Evolutionary conservation across 768 basidiomycete species (phyloP), one percentile per base, ranked within the genome.

Genomic region (Lactarius trivialis): DNA sequence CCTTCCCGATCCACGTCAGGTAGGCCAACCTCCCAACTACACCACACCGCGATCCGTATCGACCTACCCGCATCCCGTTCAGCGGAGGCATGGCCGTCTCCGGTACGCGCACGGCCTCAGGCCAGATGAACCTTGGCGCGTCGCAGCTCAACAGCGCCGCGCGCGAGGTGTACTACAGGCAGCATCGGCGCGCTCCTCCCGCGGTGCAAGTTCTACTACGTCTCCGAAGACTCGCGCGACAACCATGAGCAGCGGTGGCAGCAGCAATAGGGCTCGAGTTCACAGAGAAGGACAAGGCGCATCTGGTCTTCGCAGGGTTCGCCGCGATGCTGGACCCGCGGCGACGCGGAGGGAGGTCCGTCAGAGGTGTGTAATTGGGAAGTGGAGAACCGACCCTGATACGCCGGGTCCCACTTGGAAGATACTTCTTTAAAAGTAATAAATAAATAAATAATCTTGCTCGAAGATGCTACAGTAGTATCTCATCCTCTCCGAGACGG

Each of bases 281-380:
- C 72, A 63, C 73, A 71, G 75, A 76, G 68, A 71, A 65, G 67
- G 71, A 65, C 53, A 65, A 60, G 60, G 50, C 48, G 54, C 88
- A 85, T 68, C 78, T 98, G 8, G 81, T 95, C 7, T 98, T 98
- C 71, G 90, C 83, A 4, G 96, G 96, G 1, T 96, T 94, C 75
- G 88, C 91, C 71, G 93, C 91, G 12, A 98, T 98, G 93, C 77
- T 89, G 58, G 95, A 98, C 73, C 96, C 96, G 7, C 95, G 96
- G 94, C 32, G 93, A 97, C 21, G 87, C 90, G 4, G 91, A 93
- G 68, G 65, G 80, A 79, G 41, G 75, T 89, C 32, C 77, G 98
- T 36, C 91, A 94, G 69, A 75, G 93, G 94, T 4, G 89, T 98
- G 54, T 93, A 95, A 69, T 86, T 98, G n/a, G n/a, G n/a, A n/a